Conservation (phyloP, 352 stramenopile genomes). For the Halophytophthora polymorphica region DNA sequence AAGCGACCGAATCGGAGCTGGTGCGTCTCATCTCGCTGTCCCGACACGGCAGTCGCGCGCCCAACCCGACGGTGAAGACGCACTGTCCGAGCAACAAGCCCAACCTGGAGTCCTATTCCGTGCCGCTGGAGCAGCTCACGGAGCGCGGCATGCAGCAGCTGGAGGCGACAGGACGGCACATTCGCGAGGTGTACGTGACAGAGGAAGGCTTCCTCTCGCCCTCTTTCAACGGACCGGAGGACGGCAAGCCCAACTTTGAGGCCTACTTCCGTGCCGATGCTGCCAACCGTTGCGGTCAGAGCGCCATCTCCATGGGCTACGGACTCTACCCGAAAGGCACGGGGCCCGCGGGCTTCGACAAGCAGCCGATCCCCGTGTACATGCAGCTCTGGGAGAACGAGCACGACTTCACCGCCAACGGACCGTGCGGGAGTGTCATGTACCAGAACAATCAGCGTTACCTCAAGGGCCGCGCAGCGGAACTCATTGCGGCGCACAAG, state of each 20-base stretch:
- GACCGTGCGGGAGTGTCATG: constrained; percentile 58
- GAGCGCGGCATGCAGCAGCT: constrained; percentile 73
- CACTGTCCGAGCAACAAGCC: constrained; percentile 63
- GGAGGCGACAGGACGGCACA: constrained; percentile 52
- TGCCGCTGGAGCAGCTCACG: constrained; percentile 72
- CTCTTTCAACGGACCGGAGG: constrained; percentile 59
- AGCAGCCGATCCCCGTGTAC: constrained; percentile 69
- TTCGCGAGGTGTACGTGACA: constrained; percentile 69
- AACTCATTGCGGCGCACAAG: constrained; percentile 40
- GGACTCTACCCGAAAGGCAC: constrained; percentile 71
- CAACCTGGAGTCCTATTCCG: constrained; percentile 57
- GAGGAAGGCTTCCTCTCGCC: constrained; percentile 59
- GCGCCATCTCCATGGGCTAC: constrained; percentile 62
- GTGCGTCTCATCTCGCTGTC: constrained; percentile 67
- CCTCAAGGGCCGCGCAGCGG: constrained; percentile 24
- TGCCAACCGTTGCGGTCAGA: constrained; percentile 67
- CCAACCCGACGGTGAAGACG: constrained; percentile 57
- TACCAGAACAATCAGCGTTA: constrained; percentile 55
- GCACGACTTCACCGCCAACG: constrained; percentile 73
- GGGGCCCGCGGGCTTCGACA: constrained; percentile 46
- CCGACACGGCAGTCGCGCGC: constrained; percentile 68
- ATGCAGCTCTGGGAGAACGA: constrained; percentile 82
- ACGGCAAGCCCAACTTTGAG: constrained; percentile 53
- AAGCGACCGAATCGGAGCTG: constrained; percentile 41
- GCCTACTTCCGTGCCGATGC: constrained; percentile 72